A percentile compares a stretch with the other conserved stretches of the same genome.
phyloP scores from a whole-genome alignment of 2,329 filamentous ascomycete species.

The Aspergillus viridinutans region DNA sequence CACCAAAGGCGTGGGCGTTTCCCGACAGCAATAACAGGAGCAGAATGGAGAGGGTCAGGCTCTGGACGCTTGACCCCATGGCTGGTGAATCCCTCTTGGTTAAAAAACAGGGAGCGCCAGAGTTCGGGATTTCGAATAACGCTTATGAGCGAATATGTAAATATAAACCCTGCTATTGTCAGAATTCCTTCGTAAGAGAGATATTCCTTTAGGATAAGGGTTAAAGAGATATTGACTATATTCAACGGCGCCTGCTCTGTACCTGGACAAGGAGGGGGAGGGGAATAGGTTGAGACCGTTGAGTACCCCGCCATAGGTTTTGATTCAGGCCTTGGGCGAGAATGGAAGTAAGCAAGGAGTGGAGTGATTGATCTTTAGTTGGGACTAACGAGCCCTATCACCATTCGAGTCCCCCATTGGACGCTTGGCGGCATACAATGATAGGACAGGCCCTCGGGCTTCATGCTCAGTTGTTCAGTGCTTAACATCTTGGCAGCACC shows the following conservation, averaged over 20 bases:
- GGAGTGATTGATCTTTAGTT: not conserved
- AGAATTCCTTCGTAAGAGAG: not conserved
- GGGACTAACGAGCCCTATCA: not conserved
- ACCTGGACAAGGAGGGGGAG: not conserved
- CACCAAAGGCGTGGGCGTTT: conserved; percentile 74
- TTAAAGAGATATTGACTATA: not conserved
- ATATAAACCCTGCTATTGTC: not conserved
- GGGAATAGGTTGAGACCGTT: not conserved
- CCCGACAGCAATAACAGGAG: conserved; percentile 64
- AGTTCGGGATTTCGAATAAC: not conserved
- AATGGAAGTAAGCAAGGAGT: not conserved
- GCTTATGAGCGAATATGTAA: not conserved
- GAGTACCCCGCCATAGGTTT: not conserved
- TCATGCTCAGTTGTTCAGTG: not conserved
- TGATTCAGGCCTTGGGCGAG: not conserved
- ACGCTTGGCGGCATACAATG: not conserved
- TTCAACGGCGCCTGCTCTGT: not conserved
- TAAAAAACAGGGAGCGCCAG: not conserved
- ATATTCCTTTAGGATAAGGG: not conserved
- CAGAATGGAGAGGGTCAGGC: conserved; percentile 34
- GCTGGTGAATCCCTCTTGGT: not conserved
- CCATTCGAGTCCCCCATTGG: not conserved
- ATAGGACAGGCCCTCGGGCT: not conserved
- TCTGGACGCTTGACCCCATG: conserved; percentile 20
- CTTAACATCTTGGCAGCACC: not conserved